Evolutionary conservation across 495 filamentous ascomycete genomes (phyloP).

Genomic region (Penicillium taxi): DNA sequence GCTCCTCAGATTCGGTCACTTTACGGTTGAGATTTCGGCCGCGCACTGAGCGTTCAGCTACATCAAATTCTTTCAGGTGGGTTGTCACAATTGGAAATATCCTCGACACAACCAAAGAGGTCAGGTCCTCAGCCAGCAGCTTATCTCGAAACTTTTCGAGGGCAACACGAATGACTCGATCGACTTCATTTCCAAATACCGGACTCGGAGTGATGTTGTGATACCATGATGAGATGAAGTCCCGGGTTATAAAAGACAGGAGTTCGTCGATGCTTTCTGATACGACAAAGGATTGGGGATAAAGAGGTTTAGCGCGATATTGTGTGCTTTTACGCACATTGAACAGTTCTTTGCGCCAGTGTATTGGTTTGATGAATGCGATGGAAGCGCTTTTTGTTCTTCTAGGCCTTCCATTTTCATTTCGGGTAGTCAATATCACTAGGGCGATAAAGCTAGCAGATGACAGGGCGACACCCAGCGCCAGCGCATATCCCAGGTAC

Average conservation of each 20-base stretch:
- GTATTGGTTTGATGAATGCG: conserved; percentile 53
- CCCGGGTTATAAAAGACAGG: conserved; percentile 66
- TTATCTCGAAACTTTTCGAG: conserved; percentile 61
- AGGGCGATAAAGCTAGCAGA: conserved; percentile 46
- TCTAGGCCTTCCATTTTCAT: conserved; percentile 24
- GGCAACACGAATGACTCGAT: conserved; percentile 68
- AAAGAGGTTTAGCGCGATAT: conserved; percentile 55
- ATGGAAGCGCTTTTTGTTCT: conserved; percentile 28
- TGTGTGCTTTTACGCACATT: conserved; percentile 44
- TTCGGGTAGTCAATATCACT: conserved; percentile 52
- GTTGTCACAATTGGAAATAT: conserved; percentile 85
- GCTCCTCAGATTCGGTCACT: conserved; percentile 92
- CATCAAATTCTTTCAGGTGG: conserved; percentile 83
- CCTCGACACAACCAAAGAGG: conserved; percentile 69
- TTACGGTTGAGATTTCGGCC: conserved; percentile 79
- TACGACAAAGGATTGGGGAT: conserved; percentile 67
- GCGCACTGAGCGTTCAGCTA: conserved; percentile 80
- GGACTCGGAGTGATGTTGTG: conserved; percentile 72
- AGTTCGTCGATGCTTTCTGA: conserved; percentile 76
- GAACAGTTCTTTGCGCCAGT: conserved; percentile 62
- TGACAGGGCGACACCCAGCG: conserved; percentile 53
- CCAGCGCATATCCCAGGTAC: conserved; percentile 72
- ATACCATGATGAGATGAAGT: conserved; percentile 90
- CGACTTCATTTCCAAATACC: conserved; percentile 75
- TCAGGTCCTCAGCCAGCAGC: conserved; percentile 63